Percentiles rank a stretch among this genome's conserved stretches.
phyloP scores from a whole-genome alignment of 805 yeast genomes.

The Kuraishia hungarica region DNA sequence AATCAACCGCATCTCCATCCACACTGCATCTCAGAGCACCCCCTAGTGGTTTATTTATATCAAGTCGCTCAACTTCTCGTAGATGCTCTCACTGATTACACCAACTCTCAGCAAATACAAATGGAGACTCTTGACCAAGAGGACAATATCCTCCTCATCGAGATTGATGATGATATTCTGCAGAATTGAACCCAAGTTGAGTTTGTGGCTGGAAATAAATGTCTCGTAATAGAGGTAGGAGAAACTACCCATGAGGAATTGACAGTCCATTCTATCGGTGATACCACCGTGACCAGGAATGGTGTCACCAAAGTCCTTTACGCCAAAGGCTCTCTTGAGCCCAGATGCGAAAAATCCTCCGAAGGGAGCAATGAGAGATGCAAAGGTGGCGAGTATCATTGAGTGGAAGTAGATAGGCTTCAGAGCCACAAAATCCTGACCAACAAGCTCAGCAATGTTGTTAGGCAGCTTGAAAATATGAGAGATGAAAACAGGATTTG shows the following conservation, averaged over 20 bases:
- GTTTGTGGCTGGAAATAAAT: slow-evolving; percentile 66
- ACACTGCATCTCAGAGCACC: too few relatives aligned
- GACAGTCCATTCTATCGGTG: slow-evolving; percentile 96
- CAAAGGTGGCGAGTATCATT: slow-evolving; percentile 81
- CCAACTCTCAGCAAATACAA: slow-evolving; percentile 41
- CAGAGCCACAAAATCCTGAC: slow-evolving; percentile 41
- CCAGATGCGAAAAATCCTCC: slow-evolving; percentile 99
- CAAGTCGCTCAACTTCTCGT: slow-evolving; percentile 19
- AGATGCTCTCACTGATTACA: slow-evolving; percentile 25
- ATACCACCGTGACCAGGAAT: slow-evolving; percentile 99
- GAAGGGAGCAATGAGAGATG: slow-evolving; percentile 94
- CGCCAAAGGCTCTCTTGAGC: slow-evolving; percentile 91
- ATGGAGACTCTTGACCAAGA: slow-evolving; percentile 50
- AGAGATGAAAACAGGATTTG: slow-evolving; percentile 83
- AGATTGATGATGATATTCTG: slow-evolving; percentile 71
- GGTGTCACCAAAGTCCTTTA: slow-evolving; percentile 96
- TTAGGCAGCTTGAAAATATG: slow-evolving; percentile 73
- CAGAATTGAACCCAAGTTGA: slow-evolving; percentile 65
- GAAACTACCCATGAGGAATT: slow-evolving; percentile 95
- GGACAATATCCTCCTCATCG: slow-evolving; percentile 53
- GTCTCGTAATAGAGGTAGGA: slow-evolving; percentile 89
- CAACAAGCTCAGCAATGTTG: slow-evolving; percentile 38
- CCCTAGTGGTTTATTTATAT: too few relatives aligned
- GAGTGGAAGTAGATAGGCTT: slow-evolving; percentile 92
- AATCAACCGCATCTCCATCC: background rate